Base-by-base conservation (phyloP, 2,329 filamentous ascomycete genomes). In the Xylaria sp. region DNA sequence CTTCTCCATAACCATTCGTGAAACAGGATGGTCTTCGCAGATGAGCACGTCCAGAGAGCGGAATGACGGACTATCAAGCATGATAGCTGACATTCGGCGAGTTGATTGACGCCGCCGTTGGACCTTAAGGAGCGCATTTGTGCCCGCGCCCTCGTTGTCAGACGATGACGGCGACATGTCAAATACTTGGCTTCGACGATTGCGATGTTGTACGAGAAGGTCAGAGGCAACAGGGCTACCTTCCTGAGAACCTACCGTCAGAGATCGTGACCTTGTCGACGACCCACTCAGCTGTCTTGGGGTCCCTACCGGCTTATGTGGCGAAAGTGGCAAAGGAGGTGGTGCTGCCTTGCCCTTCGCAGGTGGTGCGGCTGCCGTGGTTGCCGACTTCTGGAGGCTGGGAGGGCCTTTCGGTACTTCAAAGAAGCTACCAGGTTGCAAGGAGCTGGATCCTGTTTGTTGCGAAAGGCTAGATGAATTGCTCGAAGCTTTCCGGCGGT, bases 1-100 rank as follows among this genome's bases (percentile, higher is more conserved):
- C 65, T 96, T 94, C 69, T 99, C 94, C 93, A 99, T 97, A n/a
- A 99, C 93, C 78, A 99, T 87, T 19, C 93, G 85, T 5, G 94
- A 96, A 3, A 99, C 93, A 0, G 94, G 94, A 70, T 99, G 94
- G 66, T 99, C 94, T 74, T 99, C 94, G 69, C 94, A 97, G 47
- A 99, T 96, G 47, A 99, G 79, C 5, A 99, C 89, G 72, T 99
- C 94, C 47, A 99, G 75, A 1, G 94, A 92, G 24, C 94, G 84
- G 74, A 97, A 99, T 34, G 87, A 83, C 2, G 94, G 94, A 48
- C 93, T 92, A 39, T 89, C 83, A 37, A 96, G 79, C 46, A 88
- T 92, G 66, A 97, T 92, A 66, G 96, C 92, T 0, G 94, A 99
- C 68, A 97, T 83, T 45, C 94, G 86, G 18, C 94, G 83, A n/a